Conservation (phyloP, 2,329 filamentous ascomycete genomes). For the Cordyceps cicadae region DNA sequence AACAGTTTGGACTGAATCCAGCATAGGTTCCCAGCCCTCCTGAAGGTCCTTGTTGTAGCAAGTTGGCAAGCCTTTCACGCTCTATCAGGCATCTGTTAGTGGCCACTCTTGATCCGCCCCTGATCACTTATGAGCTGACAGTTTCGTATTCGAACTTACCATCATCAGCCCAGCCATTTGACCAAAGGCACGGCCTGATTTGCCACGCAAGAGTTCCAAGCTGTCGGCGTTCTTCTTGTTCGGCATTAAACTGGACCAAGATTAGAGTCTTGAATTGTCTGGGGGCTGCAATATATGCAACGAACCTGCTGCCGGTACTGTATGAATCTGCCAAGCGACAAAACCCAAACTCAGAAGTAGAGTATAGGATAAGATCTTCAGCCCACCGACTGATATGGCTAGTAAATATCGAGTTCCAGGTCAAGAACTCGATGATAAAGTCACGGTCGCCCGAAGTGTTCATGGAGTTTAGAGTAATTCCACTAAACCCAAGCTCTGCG, state of each 20-base stretch:
- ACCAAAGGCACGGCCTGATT: conserved; percentile 68
- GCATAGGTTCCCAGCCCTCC: conserved; percentile 66
- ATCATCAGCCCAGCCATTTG: conserved; percentile 73
- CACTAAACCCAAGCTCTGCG: conserved; percentile 63
- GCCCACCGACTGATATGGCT: conserved; percentile 64
- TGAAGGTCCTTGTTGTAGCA: conserved; percentile 76
- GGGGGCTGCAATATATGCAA: too few relatives aligned
- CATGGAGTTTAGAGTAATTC: conserved; percentile 62
- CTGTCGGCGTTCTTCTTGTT: conserved; percentile 80
- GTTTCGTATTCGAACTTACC: conserved; percentile 21
- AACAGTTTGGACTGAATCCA: conserved; percentile 67
- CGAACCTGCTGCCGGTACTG: conserved; percentile 7
- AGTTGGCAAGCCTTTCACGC: conserved; percentile 52
- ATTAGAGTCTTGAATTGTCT: conserved; percentile 32
- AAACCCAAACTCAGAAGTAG: conserved; percentile 68
- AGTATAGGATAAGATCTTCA: conserved; percentile 50
- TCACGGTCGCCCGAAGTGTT: conserved; percentile 62
- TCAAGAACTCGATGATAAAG: conserved; percentile 63
- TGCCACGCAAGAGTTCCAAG: conserved; percentile 64
- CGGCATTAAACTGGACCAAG: neutral
- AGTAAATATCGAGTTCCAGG: conserved; percentile 63
- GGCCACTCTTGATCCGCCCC: conserved; percentile 20
- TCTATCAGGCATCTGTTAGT: conserved; percentile 29
- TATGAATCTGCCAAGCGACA: conserved; percentile 71
- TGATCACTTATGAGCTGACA: conserved; percentile 17